These are phyloP conservation scores for Wickerhamiella bombiphila DNA, from an alignment of 805 yeast genomes.

Conservation along the genomic window DNA sequence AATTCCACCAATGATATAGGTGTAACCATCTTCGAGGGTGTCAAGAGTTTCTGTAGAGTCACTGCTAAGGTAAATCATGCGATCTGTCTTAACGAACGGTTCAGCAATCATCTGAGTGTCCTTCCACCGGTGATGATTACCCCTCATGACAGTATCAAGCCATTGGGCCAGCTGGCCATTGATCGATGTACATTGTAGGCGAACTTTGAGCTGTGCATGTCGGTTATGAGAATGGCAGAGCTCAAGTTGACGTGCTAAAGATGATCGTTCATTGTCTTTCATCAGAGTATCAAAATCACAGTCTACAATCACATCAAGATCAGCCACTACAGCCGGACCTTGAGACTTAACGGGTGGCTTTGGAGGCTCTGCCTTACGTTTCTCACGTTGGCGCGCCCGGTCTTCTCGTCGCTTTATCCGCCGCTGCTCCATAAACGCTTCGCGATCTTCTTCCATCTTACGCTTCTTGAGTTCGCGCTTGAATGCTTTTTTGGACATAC, in stretches of 20 bases:
- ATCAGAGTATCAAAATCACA: slow-evolving; percentile 84
- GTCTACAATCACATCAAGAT: slow-evolving; percentile 53
- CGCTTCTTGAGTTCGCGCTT: slow-evolving; percentile 50
- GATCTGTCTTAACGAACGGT: background rate
- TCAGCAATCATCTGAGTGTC: slow-evolving; percentile 24
- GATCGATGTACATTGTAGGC: slow-evolving; percentile 49
- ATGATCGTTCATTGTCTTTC: slow-evolving; percentile 55
- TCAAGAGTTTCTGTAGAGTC: slow-evolving; percentile 64
- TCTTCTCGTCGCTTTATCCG: slow-evolving; percentile 35
- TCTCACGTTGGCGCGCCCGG: slow-evolving; percentile 6
- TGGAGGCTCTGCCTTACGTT: slow-evolving; percentile 5
- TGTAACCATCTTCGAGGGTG: slow-evolving; percentile 48
- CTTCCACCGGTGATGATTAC: slow-evolving; percentile 54
- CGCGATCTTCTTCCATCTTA: slow-evolving; percentile 51
- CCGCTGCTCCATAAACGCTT: slow-evolving; percentile 38
- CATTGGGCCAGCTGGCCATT: slow-evolving; percentile 49
- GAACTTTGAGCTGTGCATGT: slow-evolving; percentile 41
- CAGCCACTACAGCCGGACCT: slow-evolving; percentile 18
- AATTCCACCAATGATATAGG: slow-evolving; percentile 87
- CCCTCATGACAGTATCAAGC: slow-evolving; percentile 45
- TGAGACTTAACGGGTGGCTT: slow-evolving; percentile 2
- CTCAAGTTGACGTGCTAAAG: slow-evolving; percentile 67
- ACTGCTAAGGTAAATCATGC: slow-evolving; percentile 57
- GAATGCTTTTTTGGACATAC: slow-evolving; percentile 78
- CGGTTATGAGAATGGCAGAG: slow-evolving; percentile 70